Evolutionary conservation across 2,329 filamentous ascomycete genomes (phyloP), one percentile per base, ranked within the genome.

Genomic region (Neopestalotiopsis clavispora): DNA sequence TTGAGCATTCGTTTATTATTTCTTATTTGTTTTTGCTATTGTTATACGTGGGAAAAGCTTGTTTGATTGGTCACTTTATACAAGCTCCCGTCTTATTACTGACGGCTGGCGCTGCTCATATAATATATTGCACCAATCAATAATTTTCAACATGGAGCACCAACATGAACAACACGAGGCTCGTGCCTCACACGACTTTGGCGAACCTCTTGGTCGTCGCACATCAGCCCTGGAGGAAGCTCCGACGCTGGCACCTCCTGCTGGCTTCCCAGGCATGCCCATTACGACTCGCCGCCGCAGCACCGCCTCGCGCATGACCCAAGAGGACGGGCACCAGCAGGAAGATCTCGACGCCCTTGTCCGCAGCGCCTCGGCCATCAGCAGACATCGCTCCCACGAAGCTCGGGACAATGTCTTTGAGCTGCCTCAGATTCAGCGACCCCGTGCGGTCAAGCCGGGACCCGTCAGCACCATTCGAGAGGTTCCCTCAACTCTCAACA

Each of bases 251-350:
- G 45, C 30, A 17, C 62, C 62, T 49, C 62, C 62, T 7, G 38
- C 62, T 28, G 62, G 62, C 5, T 65, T 65, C 45, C 62, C 62
- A 13, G 62, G 62, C 23, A 65, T 65, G 62, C 62, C 62, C n/a
- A 65, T 56, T 13, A 56, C 38, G 13, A 63, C 57, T 30, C 59
- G 62, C 30, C 62, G 62, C 12, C 38, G 62, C n/a, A 65, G 62
- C 45, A 65, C 62, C n/a, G 62, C 62, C 23, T 65, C 62, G 9
- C 23, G 62, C n/a, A 56, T 65, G 62, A 52, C 62, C n/a, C 38
- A 49, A 28, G 62, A 65, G 7, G 32, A 38, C 23, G 59, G 59
- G 5, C 34, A 49, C 14, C 62, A 20, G 4, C 38, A 12, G 38
- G 62, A 49, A 13, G 62, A 65, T 52, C 62, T 65, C 40, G 62